Base-by-base conservation (phyloP, 2,329 filamentous ascomycete genomes). In the Xylaria sp. region DNA sequence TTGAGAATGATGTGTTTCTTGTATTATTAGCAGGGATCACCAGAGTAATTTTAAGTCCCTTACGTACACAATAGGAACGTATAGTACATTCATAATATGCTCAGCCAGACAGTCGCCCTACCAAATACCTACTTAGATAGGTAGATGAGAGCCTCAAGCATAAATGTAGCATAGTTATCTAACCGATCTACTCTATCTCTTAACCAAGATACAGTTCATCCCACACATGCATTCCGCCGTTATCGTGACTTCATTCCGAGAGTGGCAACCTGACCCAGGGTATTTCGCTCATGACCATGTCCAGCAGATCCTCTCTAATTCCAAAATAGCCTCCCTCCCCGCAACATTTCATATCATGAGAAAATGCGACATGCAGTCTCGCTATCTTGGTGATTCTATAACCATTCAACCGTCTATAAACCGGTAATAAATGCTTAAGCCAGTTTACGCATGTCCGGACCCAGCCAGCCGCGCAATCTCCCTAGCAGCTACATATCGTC, bases 401-500 rank as follows among this genome's bases (percentile, higher is more conserved):
- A 38, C 15, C 20, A 38, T 17, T 36, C 22, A 55, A n/a, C 2
- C 36, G 6, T 22, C 51, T 39, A 27, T 25, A n/a, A 27, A 7
- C 20, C 38, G 36, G 13, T n/a, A 17, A 7, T 15, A 27, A 25
- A 17, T n/a, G 5, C n/a, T 5, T 15, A 13, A 13, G 5, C 29
- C 33, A 10, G 13, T 27, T n/a, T 25, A 58, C n/a, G 47, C 39
- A 36, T 54, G 53, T 1, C 65, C 57, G n/a, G 56, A 69, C 4
- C 25, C 58, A 9, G 69, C 69, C 3, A 70, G 29, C 13, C 61
- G 59, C 17, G 63, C 69, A 49, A 71, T 69, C 51, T 66, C 63
- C 11, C 49, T 63, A 2, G 69, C 69, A 5, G 63, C 65, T 5
- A 65, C 50, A 31, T 70, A 67, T 25, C 63, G 65, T 9, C 69